Evolutionary conservation across 495 filamentous ascomycete species (phyloP).

Genomic region (Aspergillus ellipticus): DNA sequence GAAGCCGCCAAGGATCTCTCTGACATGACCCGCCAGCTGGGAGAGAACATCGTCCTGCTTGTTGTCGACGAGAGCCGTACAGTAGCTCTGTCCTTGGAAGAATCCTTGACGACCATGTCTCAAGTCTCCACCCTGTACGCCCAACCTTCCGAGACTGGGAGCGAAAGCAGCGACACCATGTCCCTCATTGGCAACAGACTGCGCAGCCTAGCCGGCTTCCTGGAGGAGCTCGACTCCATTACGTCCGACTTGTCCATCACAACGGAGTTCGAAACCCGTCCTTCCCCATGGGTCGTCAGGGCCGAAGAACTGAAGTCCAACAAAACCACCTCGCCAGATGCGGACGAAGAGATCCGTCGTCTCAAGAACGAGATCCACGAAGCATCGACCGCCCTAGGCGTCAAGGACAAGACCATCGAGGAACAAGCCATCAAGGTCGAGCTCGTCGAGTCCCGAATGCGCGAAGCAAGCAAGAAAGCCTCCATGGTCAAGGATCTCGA

Average conservation of each 20-base stretch:
- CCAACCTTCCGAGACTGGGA: constrained; percentile 26
- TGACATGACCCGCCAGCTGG: constrained; percentile 61
- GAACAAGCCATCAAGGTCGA: constrained; percentile 69
- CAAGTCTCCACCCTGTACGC: constrained; percentile 43
- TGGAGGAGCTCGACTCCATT: constrained; percentile 70
- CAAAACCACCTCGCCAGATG: constrained; percentile 72
- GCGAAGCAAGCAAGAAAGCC: constrained; percentile 49
- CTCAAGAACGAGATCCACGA: constrained; percentile 73
- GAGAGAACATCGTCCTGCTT: constrained; percentile 58
- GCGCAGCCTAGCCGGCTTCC: constrained; percentile 56
- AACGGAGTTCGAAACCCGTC: constrained; percentile 74
- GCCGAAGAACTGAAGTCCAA: constrained; percentile 72
- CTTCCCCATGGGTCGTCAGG: constrained; percentile 80
- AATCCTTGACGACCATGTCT: constrained; percentile 60
- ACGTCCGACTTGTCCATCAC: constrained; percentile 74
- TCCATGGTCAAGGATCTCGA: constrained; percentile 49
- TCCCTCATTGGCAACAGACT: constrained; percentile 64
- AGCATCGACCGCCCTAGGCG: constrained; percentile 56
- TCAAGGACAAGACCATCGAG: constrained; percentile 93
- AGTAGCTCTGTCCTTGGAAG: constrained; percentile 60
- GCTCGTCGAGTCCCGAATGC: constrained; percentile 52
- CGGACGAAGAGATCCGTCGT: constrained; percentile 71
- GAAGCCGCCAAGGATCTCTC: constrained; percentile 62
- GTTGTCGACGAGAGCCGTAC: constrained; percentile 72
- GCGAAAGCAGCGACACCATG: constrained; percentile 58